A percentile compares a stretch with the other conserved stretches of the same genome.
Evolutionary conservation across 352 stramenopile genomes (phyloP).

Genomic region (Phytophthora pistaciae): DNA sequence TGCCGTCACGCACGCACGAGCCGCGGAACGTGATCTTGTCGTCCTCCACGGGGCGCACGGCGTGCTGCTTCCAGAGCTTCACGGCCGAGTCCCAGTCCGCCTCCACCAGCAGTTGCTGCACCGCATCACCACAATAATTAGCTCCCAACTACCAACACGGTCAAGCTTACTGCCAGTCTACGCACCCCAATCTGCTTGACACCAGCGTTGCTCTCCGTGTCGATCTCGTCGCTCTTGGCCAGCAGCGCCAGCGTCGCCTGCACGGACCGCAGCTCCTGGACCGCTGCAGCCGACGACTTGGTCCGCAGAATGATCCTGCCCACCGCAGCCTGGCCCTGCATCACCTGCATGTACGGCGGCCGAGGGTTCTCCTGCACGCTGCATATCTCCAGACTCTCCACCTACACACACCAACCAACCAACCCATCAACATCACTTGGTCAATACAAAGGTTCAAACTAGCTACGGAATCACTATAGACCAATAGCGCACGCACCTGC

Average conservation of each 20-base stretch:
- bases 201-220: constrained; percentile 56
- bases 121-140: constrained; percentile 5
- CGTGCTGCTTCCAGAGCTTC: constrained; percentile 65
- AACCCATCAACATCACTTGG: not conserved
- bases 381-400: constrained; percentile 70
- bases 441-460: not conserved
- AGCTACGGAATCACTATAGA: not conserved
- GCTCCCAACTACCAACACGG: not conserved
- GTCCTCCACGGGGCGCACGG: constrained; percentile 25
- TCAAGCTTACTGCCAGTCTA: constrained; percentile 3
- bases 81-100: constrained; percentile 67
- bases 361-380: constrained; percentile 69
- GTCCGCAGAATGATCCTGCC: constrained; percentile 74
- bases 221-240: constrained; percentile 60
- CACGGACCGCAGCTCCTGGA: constrained; percentile 65
- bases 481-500: constrained; percentile 34
- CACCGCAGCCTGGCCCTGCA: constrained; percentile 79
- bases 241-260: constrained; percentile 71
- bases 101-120: constrained; percentile 56
- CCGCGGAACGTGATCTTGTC: constrained; percentile 65
- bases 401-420: constrained; percentile 28
- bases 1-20: constrained; percentile 82
- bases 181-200: constrained; percentile 72
- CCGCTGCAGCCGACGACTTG: constrained; percentile 51
- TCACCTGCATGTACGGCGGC: constrained; percentile 67